phyloP scores from a whole-genome alignment of 805 yeast genomes.

The Nakazawaea molendinolei region DNA sequence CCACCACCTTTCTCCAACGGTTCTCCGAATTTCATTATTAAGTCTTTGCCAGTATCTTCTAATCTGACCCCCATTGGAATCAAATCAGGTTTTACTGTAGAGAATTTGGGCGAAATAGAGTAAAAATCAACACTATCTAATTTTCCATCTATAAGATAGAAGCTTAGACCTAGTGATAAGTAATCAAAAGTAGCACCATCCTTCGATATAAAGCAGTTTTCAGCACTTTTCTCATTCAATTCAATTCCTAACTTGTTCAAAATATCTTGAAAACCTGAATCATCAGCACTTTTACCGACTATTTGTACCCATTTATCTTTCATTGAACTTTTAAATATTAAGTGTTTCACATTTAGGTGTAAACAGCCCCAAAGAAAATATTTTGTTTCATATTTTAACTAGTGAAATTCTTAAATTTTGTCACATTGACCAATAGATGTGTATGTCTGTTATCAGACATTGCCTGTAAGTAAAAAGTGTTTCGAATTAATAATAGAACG shows the following conservation, averaged over 20 bases:
- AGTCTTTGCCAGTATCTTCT: constrained; percentile 20
- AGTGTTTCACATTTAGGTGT: too few relatives aligned
- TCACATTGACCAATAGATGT: too few relatives aligned
- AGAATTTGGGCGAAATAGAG: neutral
- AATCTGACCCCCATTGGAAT: constrained; percentile 12
- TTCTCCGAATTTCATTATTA: constrained; percentile 30
- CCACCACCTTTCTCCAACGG: constrained; percentile 39
- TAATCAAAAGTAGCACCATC: constrained; percentile 6
- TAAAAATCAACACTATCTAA: constrained; percentile 10
- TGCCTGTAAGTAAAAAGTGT: too few relatives aligned
- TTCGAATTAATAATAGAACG: too few relatives aligned
- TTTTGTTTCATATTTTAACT: too few relatives aligned
- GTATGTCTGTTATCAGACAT: too few relatives aligned
- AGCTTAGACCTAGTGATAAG: constrained; percentile 1
- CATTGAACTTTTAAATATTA: too few relatives aligned
- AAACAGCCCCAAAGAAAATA: too few relatives aligned
- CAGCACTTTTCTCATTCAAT: neutral
- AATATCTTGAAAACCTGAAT: neutral
- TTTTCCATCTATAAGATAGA: constrained; percentile 2
- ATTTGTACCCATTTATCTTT: too few relatives aligned
- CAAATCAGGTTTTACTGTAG: neutral
- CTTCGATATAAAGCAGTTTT: neutral
- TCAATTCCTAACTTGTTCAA: neutral
- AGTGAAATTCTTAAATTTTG: too few relatives aligned
- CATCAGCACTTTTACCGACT: too few relatives aligned